Conservation (phyloP, 495 filamentous ascomycete species). For the Podospora pseudopauciseta region DNA sequence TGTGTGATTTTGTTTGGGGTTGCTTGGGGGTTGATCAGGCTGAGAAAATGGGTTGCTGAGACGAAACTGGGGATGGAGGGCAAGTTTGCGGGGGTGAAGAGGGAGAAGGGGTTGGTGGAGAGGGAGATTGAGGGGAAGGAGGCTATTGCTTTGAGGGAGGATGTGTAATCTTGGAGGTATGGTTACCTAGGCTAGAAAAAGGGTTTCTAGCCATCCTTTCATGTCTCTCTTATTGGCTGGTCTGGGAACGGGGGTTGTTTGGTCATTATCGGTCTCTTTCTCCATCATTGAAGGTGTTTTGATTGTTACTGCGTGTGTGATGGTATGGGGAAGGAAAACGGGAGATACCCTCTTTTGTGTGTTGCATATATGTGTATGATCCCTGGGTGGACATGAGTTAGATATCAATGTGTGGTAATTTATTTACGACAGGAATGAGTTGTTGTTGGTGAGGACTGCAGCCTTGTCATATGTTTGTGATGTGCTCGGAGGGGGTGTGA, state of each 20-base stretch:
- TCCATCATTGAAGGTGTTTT: not conserved
- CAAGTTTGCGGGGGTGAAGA: constrained; percentile 33
- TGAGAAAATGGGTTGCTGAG: constrained; percentile 51
- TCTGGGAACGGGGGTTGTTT: not conserved
- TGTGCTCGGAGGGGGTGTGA: not conserved
- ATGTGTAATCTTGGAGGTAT: not conserved
- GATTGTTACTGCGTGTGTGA: not conserved
- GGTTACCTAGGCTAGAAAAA: not conserved
- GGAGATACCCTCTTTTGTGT: not conserved
- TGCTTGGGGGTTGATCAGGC: constrained; percentile 44
- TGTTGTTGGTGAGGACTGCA: not conserved
- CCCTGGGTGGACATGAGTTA: not conserved
- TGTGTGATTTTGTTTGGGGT: constrained; percentile 62
- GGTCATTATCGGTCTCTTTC: not conserved
- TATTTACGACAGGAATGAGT: not conserved
- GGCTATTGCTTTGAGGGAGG: not conserved
- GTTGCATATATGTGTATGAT: not conserved
- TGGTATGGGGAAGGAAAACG: not conserved
- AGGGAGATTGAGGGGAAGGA: not conserved
- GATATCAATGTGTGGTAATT: not conserved
- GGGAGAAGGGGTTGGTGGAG: not conserved
- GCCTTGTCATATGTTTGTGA: not conserved
- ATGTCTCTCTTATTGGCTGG: not conserved
- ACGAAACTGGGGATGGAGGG: constrained; percentile 45
- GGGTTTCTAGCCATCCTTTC: not conserved